Conservation (phyloP, 139 green algal species). For the Chlorella sp. region DNA sequence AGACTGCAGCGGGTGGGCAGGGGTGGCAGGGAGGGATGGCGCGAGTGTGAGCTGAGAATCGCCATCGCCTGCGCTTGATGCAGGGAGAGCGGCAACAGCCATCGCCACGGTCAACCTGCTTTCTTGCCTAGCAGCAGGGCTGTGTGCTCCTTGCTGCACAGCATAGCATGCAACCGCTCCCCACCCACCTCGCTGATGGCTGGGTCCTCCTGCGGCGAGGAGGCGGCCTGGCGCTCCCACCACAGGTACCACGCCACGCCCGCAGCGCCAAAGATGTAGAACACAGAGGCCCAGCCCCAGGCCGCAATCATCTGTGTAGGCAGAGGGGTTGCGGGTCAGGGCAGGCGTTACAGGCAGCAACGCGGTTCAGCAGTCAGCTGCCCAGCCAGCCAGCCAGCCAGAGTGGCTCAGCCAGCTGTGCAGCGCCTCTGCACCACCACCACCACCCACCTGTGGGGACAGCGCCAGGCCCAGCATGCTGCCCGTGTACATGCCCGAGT, state of each 20-base stretch:
- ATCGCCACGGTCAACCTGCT: too few relatives aligned
- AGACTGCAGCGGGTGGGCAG: background rate
- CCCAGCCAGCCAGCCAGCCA: too few relatives aligned
- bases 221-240: slow-evolving; percentile 73
- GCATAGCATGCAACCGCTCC: too few relatives aligned
- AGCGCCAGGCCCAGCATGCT: slow-evolving; percentile 87
- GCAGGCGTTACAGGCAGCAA: background rate
- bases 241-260: slow-evolving; percentile 53
- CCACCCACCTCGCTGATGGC: slow-evolving; percentile 45
- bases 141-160: too few relatives aligned
- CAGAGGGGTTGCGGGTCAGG: slow-evolving; percentile 9
- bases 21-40: background rate
- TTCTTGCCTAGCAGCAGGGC: too few relatives aligned
- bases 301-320: slow-evolving; percentile 73
- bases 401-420: too few relatives aligned
- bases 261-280: slow-evolving; percentile 92
- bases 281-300: slow-evolving; percentile 92
- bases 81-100: too few relatives aligned
- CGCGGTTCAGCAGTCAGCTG: too few relatives aligned
- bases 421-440: too few relatives aligned
- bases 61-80: too few relatives aligned
- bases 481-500: slow-evolving; percentile 96
- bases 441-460: slow-evolving; percentile 59
- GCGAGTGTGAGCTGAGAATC: too few relatives aligned
- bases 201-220: slow-evolving; percentile 69